Evolutionary conservation across 805 yeast genomes (phyloP), one percentile per base, ranked within the genome.

Genomic region (Wickerhamomyces rabaulensis): DNA sequence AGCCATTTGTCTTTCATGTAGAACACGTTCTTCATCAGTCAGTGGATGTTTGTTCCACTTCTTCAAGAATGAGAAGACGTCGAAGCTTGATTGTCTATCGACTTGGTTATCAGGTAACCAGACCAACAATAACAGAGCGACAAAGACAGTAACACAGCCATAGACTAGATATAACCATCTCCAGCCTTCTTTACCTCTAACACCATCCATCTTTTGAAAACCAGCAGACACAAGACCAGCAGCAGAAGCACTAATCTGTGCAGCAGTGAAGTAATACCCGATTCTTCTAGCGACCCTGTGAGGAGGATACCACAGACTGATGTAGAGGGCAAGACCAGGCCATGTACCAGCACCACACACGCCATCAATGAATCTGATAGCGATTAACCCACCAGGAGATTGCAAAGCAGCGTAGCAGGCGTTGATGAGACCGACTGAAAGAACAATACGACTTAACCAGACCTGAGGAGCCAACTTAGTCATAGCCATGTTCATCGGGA

Each of bases 211-310:
- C 53, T 77, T 82, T 62, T 88, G 96, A 70, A 88, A 86, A 0
- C 95, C 95, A 3, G 96, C 96, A 46, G 86, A 78, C 12, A 88
- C 88, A 45, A 88, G 73, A 37, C 96, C 96, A 9, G 91, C 90
- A 9, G 80, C 92, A n/a, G 95, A 81, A 1, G 95, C 91, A 40
- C 91, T 81, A n/a, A 88, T 62, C 65, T 88, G 96, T 1, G 96
- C 95, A 19, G 96, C 96, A 1, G 96, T 88, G 65, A 84, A 88
- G 64, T 88, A 88, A 67, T 84, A 88, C 2, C 96, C 96, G 51
- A 88, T 84, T 60, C 96, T 72, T 52, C 78, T 75, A 2, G 95
- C 86, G 54, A 81, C 76, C 49, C 94, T 71, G 40, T 84, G 81
- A 44, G 82, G 77, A 2, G 96, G 96, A 59, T 88, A 88, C 92